These are phyloP conservation scores for Tetraselmis striata DNA, from an alignment of 139 green algal genomes.

Conservation along the genomic window DNA sequence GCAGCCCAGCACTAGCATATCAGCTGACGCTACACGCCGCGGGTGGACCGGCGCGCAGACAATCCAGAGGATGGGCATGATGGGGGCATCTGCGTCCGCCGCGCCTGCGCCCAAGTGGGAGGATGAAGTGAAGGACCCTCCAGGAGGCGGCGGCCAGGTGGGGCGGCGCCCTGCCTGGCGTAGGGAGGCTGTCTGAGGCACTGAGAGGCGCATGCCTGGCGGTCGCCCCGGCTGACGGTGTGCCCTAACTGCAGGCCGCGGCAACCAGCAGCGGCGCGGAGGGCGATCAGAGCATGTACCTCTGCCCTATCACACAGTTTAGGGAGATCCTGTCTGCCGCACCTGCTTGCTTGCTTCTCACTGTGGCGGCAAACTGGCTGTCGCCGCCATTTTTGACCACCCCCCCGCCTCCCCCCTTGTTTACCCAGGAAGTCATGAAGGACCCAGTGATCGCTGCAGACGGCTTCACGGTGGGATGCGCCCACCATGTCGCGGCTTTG, in stretches of 20 bases:
- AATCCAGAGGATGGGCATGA: no score
- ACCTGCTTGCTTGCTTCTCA: no score
- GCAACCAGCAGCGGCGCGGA: not conserved
- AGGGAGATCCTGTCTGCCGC: no score
- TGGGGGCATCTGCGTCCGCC: no score
- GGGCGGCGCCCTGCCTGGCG: not conserved
- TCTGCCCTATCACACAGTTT: constrained; percentile 43
- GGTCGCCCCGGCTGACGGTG: not conserved
- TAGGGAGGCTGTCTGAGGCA: not conserved
- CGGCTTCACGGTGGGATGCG: constrained; percentile 16
- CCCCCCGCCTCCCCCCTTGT: no score
- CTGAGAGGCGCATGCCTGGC: not conserved
- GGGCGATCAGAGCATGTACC: constrained; percentile 21
- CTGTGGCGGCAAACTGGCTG: no score
- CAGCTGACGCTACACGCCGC: no score
- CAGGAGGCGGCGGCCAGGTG: not conserved
- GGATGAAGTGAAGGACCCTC: not conserved
- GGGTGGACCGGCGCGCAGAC: no score
- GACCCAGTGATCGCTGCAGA: constrained; percentile 40
- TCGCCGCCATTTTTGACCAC: no score
- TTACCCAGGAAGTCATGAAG: constrained; percentile 17
- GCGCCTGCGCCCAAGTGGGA: no score
- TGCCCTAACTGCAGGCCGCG: no score
- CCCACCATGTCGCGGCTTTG: not conserved
- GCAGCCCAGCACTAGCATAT: no score